Conservation (phyloP, 164 flowering plant species). For the Cinnamomum chago region DNA sequence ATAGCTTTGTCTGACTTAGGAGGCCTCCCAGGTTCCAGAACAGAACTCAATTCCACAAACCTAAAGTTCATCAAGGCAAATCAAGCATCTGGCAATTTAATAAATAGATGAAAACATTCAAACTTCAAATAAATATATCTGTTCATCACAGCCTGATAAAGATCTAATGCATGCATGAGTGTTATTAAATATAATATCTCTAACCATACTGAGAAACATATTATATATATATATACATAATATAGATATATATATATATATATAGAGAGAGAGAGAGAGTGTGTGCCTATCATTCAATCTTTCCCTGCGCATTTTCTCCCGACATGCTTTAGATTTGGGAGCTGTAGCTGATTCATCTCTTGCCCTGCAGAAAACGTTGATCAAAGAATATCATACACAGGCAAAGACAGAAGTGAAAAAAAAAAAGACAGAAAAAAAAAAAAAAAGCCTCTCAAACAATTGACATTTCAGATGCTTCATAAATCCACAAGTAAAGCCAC, state of each 20-base stretch:
- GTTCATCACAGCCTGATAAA: not conserved
- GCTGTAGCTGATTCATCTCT: conserved; percentile 26
- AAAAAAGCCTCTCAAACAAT: not conserved
- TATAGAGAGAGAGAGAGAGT: conserved; percentile 6
- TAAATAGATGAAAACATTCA: not conserved
- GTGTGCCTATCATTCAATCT: conserved; percentile 44
- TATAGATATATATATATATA: too few relatives aligned
- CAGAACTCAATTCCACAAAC: conserved; percentile 61
- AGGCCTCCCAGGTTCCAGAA: conserved; percentile 68
- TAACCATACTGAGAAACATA: not conserved
- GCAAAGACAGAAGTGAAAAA: too few relatives aligned
- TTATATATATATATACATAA: not conserved
- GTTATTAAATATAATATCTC: too few relatives aligned
- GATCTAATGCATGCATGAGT: not conserved
- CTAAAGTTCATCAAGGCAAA: conserved; percentile 20
- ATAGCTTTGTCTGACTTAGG: conserved; percentile 60
- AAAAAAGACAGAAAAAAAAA: too few relatives aligned
- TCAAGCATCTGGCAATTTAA: not conserved
- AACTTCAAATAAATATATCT: not conserved
- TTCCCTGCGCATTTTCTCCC: conserved; percentile 52
- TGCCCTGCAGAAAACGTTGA: conserved; percentile 19
- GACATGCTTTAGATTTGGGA: conserved; percentile 39
- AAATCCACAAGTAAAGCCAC: not conserved
- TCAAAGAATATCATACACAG: not conserved
- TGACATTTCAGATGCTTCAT: not conserved